Evolutionary conservation across 108 stramenopile species (phyloP).

Genomic region (Nitzschia sp.): DNA sequence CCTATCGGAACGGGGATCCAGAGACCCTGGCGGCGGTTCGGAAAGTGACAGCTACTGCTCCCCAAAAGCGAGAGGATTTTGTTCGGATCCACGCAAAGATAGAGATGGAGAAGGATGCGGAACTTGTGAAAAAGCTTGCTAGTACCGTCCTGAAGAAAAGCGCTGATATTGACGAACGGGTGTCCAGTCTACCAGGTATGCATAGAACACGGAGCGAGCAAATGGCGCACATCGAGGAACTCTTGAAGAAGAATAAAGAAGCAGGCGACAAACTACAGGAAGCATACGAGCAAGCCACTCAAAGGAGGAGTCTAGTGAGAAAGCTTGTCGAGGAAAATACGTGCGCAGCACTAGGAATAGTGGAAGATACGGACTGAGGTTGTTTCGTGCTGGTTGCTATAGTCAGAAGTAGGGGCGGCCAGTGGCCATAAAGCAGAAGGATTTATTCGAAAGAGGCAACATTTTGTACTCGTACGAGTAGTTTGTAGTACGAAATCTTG

Average conservation of each 20-base stretch:
- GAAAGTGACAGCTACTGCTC: conserved; percentile 27
- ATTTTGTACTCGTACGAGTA: not conserved
- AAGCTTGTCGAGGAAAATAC: conserved; percentile 58
- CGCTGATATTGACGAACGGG: conserved; percentile 65
- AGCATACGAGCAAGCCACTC: conserved; percentile 42
- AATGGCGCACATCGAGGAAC: conserved; percentile 61
- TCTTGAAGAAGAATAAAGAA: conserved; percentile 56
- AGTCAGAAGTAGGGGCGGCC: not conserved
- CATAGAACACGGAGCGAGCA: conserved; percentile 67
- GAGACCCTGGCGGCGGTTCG: conserved; percentile 37
- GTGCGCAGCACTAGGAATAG: conserved; percentile 69
- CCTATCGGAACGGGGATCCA: conserved; percentile 46
- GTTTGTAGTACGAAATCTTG: too few species aligned
- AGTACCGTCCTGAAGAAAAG: conserved; percentile 68
- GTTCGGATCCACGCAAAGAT: conserved; percentile 46
- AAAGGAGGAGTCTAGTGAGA: conserved; percentile 59
- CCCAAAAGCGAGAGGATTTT: conserved; percentile 58
- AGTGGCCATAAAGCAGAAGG: not conserved
- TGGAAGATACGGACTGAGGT: conserved; percentile 38
- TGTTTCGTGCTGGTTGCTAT: not conserved
- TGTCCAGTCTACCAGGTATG: conserved; percentile 73
- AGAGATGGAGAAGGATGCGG: conserved; percentile 63
- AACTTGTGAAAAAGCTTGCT: conserved; percentile 53
- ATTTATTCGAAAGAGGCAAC: not conserved
- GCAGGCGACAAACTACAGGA: conserved; percentile 54